These are phyloP conservation scores for Penicillium bialowiezense DNA, from an alignment of 495 filamentous ascomycete genomes.

Conservation along the genomic window DNA sequence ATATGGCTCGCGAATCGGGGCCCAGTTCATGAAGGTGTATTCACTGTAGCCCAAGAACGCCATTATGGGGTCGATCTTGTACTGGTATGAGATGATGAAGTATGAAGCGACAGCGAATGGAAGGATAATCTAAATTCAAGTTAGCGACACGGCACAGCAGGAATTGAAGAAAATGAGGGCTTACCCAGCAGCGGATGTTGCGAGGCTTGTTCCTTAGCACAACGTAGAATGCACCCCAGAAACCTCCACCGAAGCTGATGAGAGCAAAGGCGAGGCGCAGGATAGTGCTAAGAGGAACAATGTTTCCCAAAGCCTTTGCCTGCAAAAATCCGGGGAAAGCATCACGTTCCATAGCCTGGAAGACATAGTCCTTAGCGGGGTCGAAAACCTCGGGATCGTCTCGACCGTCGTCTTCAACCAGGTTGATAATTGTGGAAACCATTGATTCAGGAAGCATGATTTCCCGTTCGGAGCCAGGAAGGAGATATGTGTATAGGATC, in stretches of 20 bases:
- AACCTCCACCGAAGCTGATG: conserved; percentile 80
- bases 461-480: conserved; percentile 90
- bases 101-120: conserved; percentile 91
- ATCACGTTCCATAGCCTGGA: conserved; percentile 98
- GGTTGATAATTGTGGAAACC: conserved; percentile 71
- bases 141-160: conserved; percentile 14
- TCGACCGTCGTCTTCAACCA: conserved; percentile 83
- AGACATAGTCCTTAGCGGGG: conserved; percentile 96
- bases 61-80: conserved; percentile 87
- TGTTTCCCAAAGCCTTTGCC: conserved; percentile 89
- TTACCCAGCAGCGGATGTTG: conserved; percentile 76
- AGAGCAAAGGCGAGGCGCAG: conserved; percentile 82
- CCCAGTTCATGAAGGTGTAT: conserved; percentile 90
- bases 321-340: conserved; percentile 95
- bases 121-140: conserved; percentile 69
- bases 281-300: conserved; percentile 84
- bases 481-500: conserved; percentile 92
- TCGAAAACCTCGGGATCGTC: conserved; percentile 98
- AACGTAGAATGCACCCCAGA: conserved; percentile 90
- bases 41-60: conserved; percentile 88
- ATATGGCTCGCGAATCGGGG: conserved; percentile 81
- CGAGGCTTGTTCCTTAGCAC: conserved; percentile 83
- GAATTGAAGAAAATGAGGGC: background rate
- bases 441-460: conserved; percentile 88
- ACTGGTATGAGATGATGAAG: conserved; percentile 84